phyloP scores from a whole-genome alignment of 2,329 filamentous ascomycete species.

The Sporothrix dimorphospora region DNA sequence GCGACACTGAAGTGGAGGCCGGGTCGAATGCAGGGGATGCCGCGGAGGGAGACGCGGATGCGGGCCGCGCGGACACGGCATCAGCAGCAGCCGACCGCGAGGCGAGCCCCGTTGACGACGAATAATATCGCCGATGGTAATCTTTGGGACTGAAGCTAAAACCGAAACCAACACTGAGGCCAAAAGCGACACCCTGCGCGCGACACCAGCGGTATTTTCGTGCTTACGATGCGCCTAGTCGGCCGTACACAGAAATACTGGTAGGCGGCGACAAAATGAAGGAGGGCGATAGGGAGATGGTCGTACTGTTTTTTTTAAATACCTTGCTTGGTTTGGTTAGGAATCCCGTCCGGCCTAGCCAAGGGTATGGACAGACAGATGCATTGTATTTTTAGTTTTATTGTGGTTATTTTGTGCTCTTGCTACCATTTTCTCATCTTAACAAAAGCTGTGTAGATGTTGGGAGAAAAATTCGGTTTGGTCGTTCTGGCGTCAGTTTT shows the following conservation, averaged over 20 bases:
- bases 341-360: not conserved
- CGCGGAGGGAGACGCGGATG: not conserved
- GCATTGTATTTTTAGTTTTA: not conserved
- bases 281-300: too few species aligned
- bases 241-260: too few species aligned
- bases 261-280: too few species aligned
- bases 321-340: not conserved
- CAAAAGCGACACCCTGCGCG: too few species aligned
- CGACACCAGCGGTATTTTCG: too few species aligned
- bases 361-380: not conserved
- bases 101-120: not conserved
- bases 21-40: not conserved
- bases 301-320: not conserved
- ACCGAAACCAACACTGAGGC: too few species aligned
- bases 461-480: not conserved
- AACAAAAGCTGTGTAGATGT: not conserved
- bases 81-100: not conserved
- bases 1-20: conserved; percentile 18
- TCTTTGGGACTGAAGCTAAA: too few species aligned
- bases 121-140: not conserved
- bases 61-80: not conserved
- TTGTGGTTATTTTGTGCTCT: not conserved
- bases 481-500: not conserved
- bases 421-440: not conserved
- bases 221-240: too few species aligned